Percentiles rank a stretch among this genome's conserved stretches.
These are phyloP conservation scores for Serpula lacrymans DNA, from an alignment of 768 basidiomycete genomes.

Conservation along the genomic window DNA sequence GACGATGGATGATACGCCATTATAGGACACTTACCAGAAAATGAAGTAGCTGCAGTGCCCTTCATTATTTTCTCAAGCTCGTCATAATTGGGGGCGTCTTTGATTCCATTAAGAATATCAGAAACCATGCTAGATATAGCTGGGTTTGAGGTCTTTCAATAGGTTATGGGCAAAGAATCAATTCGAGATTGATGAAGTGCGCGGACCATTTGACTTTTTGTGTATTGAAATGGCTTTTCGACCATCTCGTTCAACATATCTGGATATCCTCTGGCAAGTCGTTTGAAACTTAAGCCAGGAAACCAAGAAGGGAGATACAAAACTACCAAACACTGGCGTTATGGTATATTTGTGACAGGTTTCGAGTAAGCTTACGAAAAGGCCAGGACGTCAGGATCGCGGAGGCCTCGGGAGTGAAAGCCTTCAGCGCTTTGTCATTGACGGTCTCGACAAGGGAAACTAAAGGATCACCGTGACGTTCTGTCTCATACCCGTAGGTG, in stretches of 20 bases:
- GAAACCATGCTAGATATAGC: no score
- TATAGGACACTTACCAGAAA: conserved; percentile 18
- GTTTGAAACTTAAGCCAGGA: conserved; percentile 3
- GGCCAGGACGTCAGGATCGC: conserved; percentile 6
- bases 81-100: background rate
- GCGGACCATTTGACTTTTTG: background rate
- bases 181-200: no score
- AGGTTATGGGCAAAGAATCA: no score
- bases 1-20: background rate
- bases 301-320: conserved; percentile 6
- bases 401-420: conserved; percentile 1
- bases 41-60: conserved; percentile 26
- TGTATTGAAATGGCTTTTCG: conserved; percentile 1
- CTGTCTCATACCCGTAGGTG: conserved; percentile 2
- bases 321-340: conserved; percentile 1
- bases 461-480: background rate
- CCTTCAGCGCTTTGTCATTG: background rate
- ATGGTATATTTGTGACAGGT: background rate
- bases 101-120: conserved; percentile 12
- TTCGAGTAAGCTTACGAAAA: background rate
- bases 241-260: background rate
- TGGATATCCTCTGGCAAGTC: background rate
- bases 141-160: no score
- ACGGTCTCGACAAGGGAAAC: background rate
- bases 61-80: conserved; percentile 20